These are phyloP conservation scores for Phytopythium chamaehyphon DNA, from an alignment of 352 stramenopile genomes.

Conservation along the genomic window DNA sequence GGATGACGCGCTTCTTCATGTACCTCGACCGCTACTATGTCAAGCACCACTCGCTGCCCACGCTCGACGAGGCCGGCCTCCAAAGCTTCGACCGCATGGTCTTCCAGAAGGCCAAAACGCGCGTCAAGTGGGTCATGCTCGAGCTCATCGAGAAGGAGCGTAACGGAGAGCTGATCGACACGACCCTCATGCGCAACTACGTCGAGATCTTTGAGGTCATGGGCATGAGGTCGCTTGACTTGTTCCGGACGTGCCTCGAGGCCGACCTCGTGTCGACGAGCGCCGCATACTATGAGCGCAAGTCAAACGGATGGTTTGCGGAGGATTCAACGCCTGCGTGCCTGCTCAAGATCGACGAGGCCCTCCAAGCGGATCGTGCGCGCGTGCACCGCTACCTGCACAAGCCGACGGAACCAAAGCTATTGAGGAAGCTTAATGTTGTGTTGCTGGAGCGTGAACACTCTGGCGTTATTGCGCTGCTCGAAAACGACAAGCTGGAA, in stretches of 20 bases:
- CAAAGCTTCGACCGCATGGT: constrained; percentile 83
- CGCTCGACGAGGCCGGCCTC: constrained; percentile 89
- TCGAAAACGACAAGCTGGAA: constrained; percentile 97
- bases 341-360: constrained; percentile 93
- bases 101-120: constrained; percentile 81
- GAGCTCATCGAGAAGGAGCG: constrained; percentile 97
- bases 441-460: constrained; percentile 98
- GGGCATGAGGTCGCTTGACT: constrained; percentile 94
- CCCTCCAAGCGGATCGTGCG: constrained; percentile 69
- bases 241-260: constrained; percentile 97
- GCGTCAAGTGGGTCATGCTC: constrained; percentile 90
- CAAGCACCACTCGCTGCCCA: constrained; percentile 96
- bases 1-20: constrained; percentile 99
- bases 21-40: constrained; percentile 99
- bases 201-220: constrained; percentile 98
- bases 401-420: constrained; percentile 93
- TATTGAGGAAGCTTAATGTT: constrained; percentile 92
- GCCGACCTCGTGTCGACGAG: constrained; percentile 90
- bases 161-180: constrained; percentile 97
- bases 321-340: constrained; percentile 98
- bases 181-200: constrained; percentile 94
- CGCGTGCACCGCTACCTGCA: constrained; percentile 97
- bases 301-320: constrained; percentile 97
- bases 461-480: constrained; percentile 92
- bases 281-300: constrained; percentile 94